Conservation (phyloP, 345 rosid genomes). For the Melaleuca alternifolia region DNA sequence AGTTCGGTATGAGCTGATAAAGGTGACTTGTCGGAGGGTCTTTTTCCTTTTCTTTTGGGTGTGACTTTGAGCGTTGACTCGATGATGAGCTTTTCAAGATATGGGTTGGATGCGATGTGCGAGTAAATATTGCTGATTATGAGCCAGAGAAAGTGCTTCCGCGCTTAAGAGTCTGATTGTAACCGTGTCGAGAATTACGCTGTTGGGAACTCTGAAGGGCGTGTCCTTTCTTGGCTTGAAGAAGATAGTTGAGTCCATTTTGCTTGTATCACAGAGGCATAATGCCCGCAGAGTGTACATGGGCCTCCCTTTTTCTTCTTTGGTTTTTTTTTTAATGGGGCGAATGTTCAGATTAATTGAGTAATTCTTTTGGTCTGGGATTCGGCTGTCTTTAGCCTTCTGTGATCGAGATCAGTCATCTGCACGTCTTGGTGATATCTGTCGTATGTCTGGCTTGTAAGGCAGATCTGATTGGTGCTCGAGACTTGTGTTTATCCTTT, state of each 20-base stretch:
- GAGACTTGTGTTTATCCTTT: background rate
- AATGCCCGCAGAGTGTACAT: background rate
- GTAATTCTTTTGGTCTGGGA: background rate
- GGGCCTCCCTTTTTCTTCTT: background rate
- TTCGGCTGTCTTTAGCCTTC: background rate
- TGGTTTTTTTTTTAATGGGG: background rate
- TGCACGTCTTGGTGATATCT: background rate
- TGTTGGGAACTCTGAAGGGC: background rate
- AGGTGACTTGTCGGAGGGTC: background rate
- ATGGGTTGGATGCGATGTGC: background rate
- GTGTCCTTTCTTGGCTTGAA: background rate
- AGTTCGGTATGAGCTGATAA: background rate
- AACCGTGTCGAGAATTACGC: background rate
- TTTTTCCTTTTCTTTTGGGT: background rate
- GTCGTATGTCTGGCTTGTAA: background rate
- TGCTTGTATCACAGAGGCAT: background rate
- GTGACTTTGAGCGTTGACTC: background rate
- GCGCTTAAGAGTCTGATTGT: background rate
- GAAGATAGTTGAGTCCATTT: background rate
- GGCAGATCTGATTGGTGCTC: background rate
- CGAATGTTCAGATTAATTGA: background rate
- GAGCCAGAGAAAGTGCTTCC: background rate
- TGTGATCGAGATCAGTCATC: background rate
- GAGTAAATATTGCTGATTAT: background rate
- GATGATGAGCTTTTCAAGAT: background rate